Evolutionary conservation across 768 basidiomycete genomes (phyloP), one percentile per base, ranked within the genome.

Genomic region (Rhodotorula paludigena): DNA sequence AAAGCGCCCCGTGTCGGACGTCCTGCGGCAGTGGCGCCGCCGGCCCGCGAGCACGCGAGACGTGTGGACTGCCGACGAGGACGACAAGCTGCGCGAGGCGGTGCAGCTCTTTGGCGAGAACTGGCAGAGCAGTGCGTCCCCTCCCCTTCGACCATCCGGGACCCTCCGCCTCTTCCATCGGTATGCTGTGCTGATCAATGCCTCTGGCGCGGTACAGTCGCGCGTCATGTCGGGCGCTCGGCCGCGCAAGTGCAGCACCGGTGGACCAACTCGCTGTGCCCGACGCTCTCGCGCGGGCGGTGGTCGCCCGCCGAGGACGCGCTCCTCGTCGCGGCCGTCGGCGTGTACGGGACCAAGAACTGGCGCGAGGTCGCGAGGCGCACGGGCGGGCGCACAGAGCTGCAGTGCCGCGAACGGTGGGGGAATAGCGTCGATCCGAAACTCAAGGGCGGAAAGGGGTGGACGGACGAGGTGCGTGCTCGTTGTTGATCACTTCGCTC

Each of bases 331-430:
- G 32, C 52, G 6, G 72, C 68, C 4, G 56, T 70, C 32, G 65
- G 32, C 1, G 32, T 44, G 23, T 53, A 39, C 23, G 68, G 66
- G 21, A 35, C 32, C 20, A 20, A 18, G 30, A 36, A 48, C n/a
- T 73, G 73, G 73, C 59, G 36, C 21, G 18, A 21, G 1, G 55
- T 73, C 25, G 55, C 48, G 23, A 12, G 5, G 53, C 8, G 69
- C 10, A 66, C 71, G 0, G 25, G 3, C 14, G 73, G 69, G 1
- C 25, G 69, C 45, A 71, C 69, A 2, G 73, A 73, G 28, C 55
- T 56, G 21, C 73, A 73, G 60, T 73, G 73, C 36, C 23, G 73
- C 16, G 73, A 73, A 59, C 42, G 73, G 39, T 73, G 73, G 73
- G 42, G 32, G 33, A 71, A 73, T 54, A 23, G 41, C 0, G 10